Conservation (phyloP, 2,329 filamentous ascomycete species). For the Fusarium sp. region DNA sequence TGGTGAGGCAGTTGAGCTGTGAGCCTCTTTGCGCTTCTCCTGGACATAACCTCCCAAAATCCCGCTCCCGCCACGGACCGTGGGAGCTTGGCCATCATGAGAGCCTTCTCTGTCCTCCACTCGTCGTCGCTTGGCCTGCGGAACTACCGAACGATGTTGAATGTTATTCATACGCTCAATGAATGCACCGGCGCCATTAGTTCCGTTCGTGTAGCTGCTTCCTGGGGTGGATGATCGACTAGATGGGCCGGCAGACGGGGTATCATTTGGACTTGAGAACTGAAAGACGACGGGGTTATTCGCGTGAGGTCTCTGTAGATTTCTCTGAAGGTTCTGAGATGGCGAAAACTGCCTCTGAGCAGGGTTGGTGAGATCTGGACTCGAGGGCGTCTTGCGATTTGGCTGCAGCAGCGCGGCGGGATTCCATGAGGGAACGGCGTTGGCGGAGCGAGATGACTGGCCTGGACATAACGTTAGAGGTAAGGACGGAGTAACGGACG, state of each 20-base stretch:
- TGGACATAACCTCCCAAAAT: slow-evolving; percentile 76
- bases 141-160: slow-evolving; percentile 69
- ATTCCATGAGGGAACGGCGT: slow-evolving; percentile 54
- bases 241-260: slow-evolving; percentile 49
- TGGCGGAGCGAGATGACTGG: slow-evolving; percentile 44
- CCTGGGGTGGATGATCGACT: slow-evolving; percentile 51
- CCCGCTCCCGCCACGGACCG: slow-evolving; percentile 59
- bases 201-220: slow-evolving; percentile 37
- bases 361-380: slow-evolving; percentile 43
- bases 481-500: slow-evolving; percentile 10
- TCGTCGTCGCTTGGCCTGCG: slow-evolving; percentile 76
- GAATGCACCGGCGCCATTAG: slow-evolving; percentile 67
- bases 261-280: slow-evolving; percentile 54
- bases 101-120: slow-evolving; percentile 59
- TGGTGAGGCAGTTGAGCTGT: slow-evolving; percentile 42
- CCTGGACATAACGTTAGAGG: slow-evolving; percentile 33
- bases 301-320: slow-evolving; percentile 41
- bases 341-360: slow-evolving; percentile 40
- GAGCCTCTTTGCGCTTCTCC: slow-evolving; percentile 64
- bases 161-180: slow-evolving; percentile 84
- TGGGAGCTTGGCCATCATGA: slow-evolving; percentile 52
- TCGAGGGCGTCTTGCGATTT: slow-evolving; percentile 46
- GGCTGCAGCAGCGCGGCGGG: slow-evolving; percentile 57
- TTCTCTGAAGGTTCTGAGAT: slow-evolving; percentile 34
- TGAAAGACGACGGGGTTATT: slow-evolving; percentile 56